Percentiles rank a stretch among this genome's conserved stretches.
These are phyloP conservation scores for Cryptosporidium meleagridis DNA, from an alignment of 169 alveolate species.

Conservation along the genomic window DNA sequence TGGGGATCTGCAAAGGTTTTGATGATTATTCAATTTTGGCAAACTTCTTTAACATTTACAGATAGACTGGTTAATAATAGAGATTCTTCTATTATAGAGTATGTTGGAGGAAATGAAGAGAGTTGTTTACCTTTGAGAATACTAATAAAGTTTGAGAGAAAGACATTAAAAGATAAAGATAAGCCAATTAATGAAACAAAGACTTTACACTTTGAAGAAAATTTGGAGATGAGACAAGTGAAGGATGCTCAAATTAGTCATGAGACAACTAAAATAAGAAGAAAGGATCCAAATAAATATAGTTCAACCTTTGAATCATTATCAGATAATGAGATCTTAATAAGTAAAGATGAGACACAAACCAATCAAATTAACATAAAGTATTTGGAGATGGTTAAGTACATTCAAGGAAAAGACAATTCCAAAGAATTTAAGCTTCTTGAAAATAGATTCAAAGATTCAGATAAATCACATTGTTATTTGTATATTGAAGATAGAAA, in stretches of 20 bases:
- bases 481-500: conserved; percentile 20
- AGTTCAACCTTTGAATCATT: background rate
- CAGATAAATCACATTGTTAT: background rate
- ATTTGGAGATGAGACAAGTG: background rate
- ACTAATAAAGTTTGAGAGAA: conserved; percentile 45
- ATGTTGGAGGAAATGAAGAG: conserved; percentile 59
- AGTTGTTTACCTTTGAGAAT: conserved; percentile 60
- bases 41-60: conserved; percentile 42
- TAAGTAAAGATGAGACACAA: background rate
- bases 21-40: conserved; percentile 61
- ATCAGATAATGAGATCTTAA: background rate
- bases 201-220: background rate
- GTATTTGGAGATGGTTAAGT: conserved; percentile 44
- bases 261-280: background rate
- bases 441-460: background rate
- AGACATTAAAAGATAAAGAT: background rate
- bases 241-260: background rate
- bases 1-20: conserved; percentile 72
- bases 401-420: conserved; percentile 1
- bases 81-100: conserved; percentile 51
- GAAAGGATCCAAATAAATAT: background rate
- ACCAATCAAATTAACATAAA: background rate
- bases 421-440: conserved; percentile 1
- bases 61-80: conserved; percentile 34
- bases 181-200: background rate